Evolutionary conservation across 1,284 basidiomycete genomes (phyloP).

Genomic region (Acaromyces ingoldii): DNA sequence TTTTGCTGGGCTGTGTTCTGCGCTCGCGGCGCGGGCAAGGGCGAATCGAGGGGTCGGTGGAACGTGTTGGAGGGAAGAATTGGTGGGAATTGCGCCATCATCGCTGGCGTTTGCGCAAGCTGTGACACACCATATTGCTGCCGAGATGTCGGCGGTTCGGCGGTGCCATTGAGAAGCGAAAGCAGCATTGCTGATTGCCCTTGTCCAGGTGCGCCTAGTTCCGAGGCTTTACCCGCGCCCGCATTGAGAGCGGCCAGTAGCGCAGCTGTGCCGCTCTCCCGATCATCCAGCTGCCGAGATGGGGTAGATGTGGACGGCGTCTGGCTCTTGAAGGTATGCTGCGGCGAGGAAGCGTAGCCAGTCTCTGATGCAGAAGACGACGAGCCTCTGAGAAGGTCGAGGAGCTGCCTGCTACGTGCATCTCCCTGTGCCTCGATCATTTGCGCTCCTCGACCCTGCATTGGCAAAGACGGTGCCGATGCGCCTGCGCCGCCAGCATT

Average conservation of each 20-base stretch:
- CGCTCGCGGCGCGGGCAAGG: slow-evolving; percentile 32
- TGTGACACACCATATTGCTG: background rate
- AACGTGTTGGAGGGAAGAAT: no score
- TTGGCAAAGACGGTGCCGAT: slow-evolving; percentile 8
- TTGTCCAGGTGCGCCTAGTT: background rate
- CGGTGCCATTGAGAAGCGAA: slow-evolving; percentile 7
- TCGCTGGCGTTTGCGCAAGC: no score
- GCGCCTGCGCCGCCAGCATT: slow-evolving; percentile 11
- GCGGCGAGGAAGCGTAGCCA: no score
- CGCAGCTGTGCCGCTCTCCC: slow-evolving; percentile 15
- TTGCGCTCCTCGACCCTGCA: slow-evolving; percentile 18
- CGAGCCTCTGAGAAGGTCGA: slow-evolving; percentile 14
- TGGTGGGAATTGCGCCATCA: no score
- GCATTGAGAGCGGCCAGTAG: slow-evolving; percentile 22
- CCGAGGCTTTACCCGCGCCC: slow-evolving; percentile 1
- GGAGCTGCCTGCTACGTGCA: slow-evolving; percentile 25
- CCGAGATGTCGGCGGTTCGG: background rate
- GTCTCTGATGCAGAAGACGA: background rate
- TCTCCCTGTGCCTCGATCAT: slow-evolving; percentile 32
- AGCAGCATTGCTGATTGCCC: slow-evolving; percentile 13
- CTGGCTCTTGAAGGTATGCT: no score
- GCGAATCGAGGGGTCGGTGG: no score
- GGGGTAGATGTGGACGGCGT: slow-evolving; percentile 4
- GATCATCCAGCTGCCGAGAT: slow-evolving; percentile 11
- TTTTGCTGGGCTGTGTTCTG: slow-evolving; percentile 32